Percentiles rank a stretch among this genome's conserved stretches.
These are phyloP conservation scores for Naganishia albida DNA, from an alignment of 1,284 basidiomycete species.

Conservation along the genomic window DNA sequence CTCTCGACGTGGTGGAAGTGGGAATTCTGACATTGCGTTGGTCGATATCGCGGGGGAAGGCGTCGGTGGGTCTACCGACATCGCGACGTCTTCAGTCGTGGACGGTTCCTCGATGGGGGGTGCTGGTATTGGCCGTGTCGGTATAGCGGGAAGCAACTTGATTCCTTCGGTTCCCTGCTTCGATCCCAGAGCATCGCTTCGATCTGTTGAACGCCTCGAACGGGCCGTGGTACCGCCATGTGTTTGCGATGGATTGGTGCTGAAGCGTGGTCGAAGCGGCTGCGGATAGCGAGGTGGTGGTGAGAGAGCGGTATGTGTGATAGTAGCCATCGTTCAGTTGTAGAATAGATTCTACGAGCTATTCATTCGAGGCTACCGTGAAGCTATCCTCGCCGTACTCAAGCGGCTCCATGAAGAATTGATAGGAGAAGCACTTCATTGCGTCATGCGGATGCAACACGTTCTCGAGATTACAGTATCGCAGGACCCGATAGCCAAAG, in stretches of 20 bases:
- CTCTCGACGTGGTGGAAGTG: conserved; percentile 8
- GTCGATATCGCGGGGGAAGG: conserved; percentile 14
- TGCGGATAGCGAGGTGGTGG: conserved; percentile 7
- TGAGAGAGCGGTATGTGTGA: conserved; percentile 5
- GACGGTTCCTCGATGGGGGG: neutral
- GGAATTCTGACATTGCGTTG: conserved; percentile 11
- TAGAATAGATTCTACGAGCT: neutral
- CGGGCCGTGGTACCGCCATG: neutral
- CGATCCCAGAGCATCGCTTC: neutral
- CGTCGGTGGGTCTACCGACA: conserved; percentile 2
- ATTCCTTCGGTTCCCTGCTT: neutral
- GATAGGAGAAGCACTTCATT: too few relatives aligned
- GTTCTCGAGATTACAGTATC: too few relatives aligned
- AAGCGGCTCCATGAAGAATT: too few relatives aligned
- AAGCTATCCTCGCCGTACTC: neutral
- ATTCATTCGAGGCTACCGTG: too few relatives aligned
- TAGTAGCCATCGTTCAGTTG: conserved; percentile 6
- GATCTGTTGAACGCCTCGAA: neutral
- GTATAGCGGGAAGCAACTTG: neutral
- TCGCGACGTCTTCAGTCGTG: neutral
- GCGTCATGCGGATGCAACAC: too few relatives aligned
- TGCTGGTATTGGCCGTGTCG: neutral
- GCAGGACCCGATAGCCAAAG: too few relatives aligned
- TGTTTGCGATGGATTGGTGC: conserved; percentile 8
- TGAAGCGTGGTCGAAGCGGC: conserved; percentile 10